Evolutionary conservation across 441 rosid species (phyloP).

Genomic region (Erodium chrysanthum): DNA sequence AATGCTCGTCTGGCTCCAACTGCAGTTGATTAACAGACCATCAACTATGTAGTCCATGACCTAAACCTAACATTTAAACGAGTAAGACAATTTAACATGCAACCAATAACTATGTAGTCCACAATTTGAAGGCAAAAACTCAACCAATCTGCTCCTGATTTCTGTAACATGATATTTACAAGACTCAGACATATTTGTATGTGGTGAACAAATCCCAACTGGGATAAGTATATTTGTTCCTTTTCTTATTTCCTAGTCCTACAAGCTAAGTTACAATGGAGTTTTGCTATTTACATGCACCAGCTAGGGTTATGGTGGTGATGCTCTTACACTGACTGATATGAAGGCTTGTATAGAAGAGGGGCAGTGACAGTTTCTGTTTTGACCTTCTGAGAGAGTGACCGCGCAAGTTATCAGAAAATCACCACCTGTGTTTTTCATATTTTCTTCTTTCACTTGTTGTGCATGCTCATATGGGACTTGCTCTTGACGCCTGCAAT

Average conservation of each 20-base stretch:
- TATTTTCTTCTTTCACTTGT: not conserved
- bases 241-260: not conserved
- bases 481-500: not conserved
- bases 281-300: not conserved
- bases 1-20: no score
- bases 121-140: not conserved
- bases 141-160: not conserved
- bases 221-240: not conserved
- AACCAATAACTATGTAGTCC: no score
- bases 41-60: no score
- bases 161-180: not conserved
- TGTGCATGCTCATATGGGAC: not conserved
- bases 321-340: no score
- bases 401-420: not conserved
- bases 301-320: not conserved
- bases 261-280: not conserved
- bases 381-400: no score
- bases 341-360: no score
- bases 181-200: not conserved
- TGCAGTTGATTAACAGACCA: no score
- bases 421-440: not conserved
- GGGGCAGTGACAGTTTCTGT: no score
- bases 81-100: no score
- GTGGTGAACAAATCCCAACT: not conserved
- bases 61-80: no score